Conservation (phyloP, 495 filamentous ascomycete species). For the Tuber umbilicatum region DNA sequence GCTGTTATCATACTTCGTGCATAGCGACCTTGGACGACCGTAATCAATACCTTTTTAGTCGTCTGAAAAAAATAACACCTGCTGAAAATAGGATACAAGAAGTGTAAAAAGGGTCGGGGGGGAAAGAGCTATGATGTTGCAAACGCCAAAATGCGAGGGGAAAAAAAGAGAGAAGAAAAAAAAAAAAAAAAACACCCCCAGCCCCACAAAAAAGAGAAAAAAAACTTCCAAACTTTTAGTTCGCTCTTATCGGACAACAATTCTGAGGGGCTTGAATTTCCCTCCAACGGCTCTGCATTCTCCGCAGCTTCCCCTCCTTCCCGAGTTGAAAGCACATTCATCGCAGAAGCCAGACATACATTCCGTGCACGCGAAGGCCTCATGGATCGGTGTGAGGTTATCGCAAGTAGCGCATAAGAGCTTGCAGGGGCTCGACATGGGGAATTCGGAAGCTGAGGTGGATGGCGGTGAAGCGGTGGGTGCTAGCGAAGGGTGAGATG, state of each 20-base stretch:
- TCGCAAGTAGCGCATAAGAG: slow-evolving; percentile 37
- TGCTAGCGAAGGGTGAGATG: slow-evolving; percentile 23
- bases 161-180: neutral
- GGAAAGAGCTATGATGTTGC: slow-evolving; percentile 23
- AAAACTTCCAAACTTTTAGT: neutral
- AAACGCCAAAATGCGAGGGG: slow-evolving; percentile 7
- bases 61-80: slow-evolving; percentile 12
- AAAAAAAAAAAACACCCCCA: slow-evolving; percentile 3
- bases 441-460: slow-evolving; percentile 29
- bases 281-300: slow-evolving; percentile 40
- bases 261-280: slow-evolving; percentile 40
- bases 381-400: slow-evolving; percentile 23
- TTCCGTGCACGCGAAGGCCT: slow-evolving; percentile 39
- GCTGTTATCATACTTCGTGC: slow-evolving; percentile 24
- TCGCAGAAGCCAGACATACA: slow-evolving; percentile 41
- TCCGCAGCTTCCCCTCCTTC: slow-evolving; percentile 34
- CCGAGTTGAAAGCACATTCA: slow-evolving; percentile 32
- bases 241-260: slow-evolving; percentile 35
- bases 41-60: slow-evolving; percentile 13
- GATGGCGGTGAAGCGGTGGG: slow-evolving; percentile 27
- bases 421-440: slow-evolving; percentile 19
- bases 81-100: slow-evolving; percentile 11
- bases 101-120: slow-evolving; percentile 5
- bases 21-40: slow-evolving; percentile 21
- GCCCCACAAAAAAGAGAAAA: neutral